Conservation (phyloP, 2,329 filamentous ascomycete species). For the Didymella segeticola region DNA sequence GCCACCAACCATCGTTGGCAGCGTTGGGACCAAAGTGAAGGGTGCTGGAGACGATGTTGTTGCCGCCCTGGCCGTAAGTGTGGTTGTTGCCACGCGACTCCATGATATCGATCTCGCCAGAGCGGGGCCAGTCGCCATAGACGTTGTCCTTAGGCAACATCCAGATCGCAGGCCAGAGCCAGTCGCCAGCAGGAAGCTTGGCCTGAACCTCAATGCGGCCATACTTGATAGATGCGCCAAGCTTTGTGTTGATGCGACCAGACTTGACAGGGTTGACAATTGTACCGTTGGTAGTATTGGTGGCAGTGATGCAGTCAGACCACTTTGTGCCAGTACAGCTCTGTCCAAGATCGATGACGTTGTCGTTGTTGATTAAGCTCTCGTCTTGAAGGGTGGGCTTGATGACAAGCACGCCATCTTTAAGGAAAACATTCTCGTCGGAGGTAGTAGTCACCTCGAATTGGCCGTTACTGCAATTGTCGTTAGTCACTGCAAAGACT, state of each 20-base stretch:
- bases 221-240: conserved; percentile 75
- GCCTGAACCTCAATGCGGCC: conserved; percentile 82
- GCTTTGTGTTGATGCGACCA: conserved; percentile 77
- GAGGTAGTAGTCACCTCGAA: conserved; percentile 77
- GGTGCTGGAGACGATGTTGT: conserved; percentile 79
- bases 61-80: conserved; percentile 76
- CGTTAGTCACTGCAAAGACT: conserved; percentile 30
- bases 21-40: conserved; percentile 82
- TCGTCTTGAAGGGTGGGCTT: conserved; percentile 78
- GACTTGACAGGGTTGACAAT: conserved; percentile 81
- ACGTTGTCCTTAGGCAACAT: conserved; percentile 77
- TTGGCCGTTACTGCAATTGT: conserved; percentile 71
- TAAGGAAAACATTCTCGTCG: conserved; percentile 76
- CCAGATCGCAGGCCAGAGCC: conserved; percentile 93
- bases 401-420: conserved; percentile 74
- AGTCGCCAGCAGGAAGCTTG: conserved; percentile 77
- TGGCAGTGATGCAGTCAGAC: conserved; percentile 70
- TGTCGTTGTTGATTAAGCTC: conserved; percentile 69
- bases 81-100: conserved; percentile 85
- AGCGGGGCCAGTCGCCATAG: conserved; percentile 79
- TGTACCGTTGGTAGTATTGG: conserved; percentile 78
- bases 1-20: conserved; percentile 80
- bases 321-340: conserved; percentile 71
- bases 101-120: conserved; percentile 83
- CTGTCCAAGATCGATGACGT: conserved; percentile 70